phyloP scores from a whole-genome alignment of 192 early-diverging fungal genomes.

The Coemansia sp. region DNA sequence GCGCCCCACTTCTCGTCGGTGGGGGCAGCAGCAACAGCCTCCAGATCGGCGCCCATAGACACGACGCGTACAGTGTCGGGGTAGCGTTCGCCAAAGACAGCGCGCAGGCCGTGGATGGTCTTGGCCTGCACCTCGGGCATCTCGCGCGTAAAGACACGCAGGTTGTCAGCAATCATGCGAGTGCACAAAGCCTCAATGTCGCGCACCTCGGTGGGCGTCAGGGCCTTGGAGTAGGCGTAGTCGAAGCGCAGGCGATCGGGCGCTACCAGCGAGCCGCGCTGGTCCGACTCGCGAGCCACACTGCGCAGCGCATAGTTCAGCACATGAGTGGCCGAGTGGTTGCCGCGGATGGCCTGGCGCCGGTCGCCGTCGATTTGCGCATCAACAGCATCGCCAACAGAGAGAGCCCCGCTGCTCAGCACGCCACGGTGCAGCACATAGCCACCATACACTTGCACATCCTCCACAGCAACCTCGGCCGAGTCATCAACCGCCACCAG shows the following conservation, averaged over 20 bases:
- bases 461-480: constrained; percentile 88
- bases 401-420: constrained; percentile 82
- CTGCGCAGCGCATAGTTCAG: constrained; percentile 92
- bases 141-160: constrained; percentile 78
- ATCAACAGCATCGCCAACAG: constrained; percentile 69
- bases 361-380: constrained; percentile 87
- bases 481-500: constrained; percentile 81
- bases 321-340: constrained; percentile 96
- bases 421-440: constrained; percentile 96
- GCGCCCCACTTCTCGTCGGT: constrained; percentile 78
- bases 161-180: constrained; percentile 74
- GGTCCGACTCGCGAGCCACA: constrained; percentile 74
- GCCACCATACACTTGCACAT: constrained; percentile 90
- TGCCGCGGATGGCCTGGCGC: constrained; percentile 87
- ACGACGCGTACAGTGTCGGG: constrained; percentile 98
- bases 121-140: constrained; percentile 80
- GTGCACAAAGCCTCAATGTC: constrained; percentile 78
- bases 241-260: constrained; percentile 98
- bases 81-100: constrained; percentile 97
- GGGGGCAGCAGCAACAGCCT: constrained; percentile 81
- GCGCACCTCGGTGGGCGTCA: constrained; percentile 68
- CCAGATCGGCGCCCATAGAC: constrained; percentile 85
- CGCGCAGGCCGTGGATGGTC: constrained; percentile 88
- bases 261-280: constrained; percentile 94
- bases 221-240: constrained; percentile 77